These are phyloP conservation scores for Clonostachys rosea DNA, from an alignment of 2,329 filamentous ascomycete genomes.

Conservation along the genomic window DNA sequence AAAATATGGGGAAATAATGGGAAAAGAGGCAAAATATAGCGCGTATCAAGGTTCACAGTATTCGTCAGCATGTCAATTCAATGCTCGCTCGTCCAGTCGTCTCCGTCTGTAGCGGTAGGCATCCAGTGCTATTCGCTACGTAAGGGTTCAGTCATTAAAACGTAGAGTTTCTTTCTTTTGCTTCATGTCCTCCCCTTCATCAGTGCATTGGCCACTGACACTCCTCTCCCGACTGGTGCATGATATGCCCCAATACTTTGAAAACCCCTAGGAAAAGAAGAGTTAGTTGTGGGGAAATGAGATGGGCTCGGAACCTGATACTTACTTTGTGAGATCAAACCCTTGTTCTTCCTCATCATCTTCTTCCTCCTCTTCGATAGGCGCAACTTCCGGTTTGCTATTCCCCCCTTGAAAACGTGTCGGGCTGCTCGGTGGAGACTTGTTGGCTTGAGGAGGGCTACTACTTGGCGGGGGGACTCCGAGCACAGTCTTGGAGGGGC, in stretches of 20 bases:
- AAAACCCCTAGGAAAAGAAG: constrained; percentile 43
- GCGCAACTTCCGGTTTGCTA: neutral
- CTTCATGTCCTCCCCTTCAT: no score
- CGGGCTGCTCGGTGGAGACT: constrained; percentile 49
- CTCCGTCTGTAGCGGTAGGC: no score
- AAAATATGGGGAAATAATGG: no score
- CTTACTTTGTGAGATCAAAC: constrained; percentile 56
- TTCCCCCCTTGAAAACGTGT: constrained; percentile 6
- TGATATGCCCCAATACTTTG: constrained; percentile 63
- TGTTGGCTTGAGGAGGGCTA: constrained; percentile 46
- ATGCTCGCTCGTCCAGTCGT: no score
- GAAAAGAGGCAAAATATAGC: no score
- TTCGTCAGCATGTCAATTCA: no score
- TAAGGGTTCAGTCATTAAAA: no score
- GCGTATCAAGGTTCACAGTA: no score
- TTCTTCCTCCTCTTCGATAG: constrained; percentile 11
- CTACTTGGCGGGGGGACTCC: constrained; percentile 47
- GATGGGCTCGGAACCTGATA: neutral
- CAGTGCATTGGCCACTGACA: neutral
- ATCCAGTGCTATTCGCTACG: no score
- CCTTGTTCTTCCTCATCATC: constrained; percentile 42
- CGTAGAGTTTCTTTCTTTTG: no score
- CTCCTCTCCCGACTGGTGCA: constrained; percentile 23
- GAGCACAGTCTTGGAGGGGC: constrained; percentile 47
- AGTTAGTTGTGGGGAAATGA: neutral